Conservation (phyloP, 257 asterid genomes). For the Oldenlandia corymbosa region DNA sequence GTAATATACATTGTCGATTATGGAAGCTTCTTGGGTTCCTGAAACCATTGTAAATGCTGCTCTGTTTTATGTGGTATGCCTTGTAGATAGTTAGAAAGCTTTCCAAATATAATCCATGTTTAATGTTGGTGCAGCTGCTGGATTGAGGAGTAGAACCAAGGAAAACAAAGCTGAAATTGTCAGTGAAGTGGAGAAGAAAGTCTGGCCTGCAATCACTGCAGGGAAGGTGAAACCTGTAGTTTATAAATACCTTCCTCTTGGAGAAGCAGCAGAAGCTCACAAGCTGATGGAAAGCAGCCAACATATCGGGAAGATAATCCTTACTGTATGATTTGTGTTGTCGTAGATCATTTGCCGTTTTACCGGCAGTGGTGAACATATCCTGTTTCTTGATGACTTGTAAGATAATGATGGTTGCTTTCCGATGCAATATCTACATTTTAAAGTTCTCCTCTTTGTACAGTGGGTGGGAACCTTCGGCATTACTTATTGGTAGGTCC, state of each 20-base stretch:
- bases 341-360: no score
- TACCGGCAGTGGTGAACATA: not conserved
- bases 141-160: conserved; percentile 54
- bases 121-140: conserved; percentile 52
- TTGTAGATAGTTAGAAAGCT: not conserved
- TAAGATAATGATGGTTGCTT: not conserved
- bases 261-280: conserved; percentile 77
- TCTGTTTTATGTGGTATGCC: not conserved
- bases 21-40: not conserved
- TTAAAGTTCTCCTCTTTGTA: not conserved
- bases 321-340: conserved; percentile 24
- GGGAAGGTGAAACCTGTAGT: conserved; percentile 80
- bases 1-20: no score
- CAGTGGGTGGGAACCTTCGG: not conserved
- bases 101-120: not conserved
- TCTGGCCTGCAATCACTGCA: conserved; percentile 81
- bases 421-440: not conserved
- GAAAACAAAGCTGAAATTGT: conserved; percentile 78
- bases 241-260: conserved; percentile 52
- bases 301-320: conserved; percentile 85
- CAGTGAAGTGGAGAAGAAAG: conserved; percentile 84
- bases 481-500: not conserved
- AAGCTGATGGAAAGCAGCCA: conserved; percentile 80
- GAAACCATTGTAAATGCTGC: not conserved
- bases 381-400: not conserved